Conservation (phyloP, 371 early-diverging fungal genomes). For the Syncephalastrum racemosum region DNA sequence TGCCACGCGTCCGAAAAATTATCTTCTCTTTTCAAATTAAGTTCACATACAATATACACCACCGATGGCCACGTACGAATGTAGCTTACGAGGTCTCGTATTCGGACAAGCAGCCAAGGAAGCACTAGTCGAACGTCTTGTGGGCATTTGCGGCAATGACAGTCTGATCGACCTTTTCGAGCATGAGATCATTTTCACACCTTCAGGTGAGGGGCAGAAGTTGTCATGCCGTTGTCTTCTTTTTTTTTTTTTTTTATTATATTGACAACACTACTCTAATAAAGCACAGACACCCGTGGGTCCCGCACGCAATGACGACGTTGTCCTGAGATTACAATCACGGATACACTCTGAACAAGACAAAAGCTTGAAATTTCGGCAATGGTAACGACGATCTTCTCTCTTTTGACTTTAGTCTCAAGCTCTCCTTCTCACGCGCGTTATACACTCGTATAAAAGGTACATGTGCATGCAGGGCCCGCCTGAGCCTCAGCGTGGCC, state of each 20-base stretch:
- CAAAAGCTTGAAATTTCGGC: constrained; percentile 38
- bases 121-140: constrained; percentile 33
- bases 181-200: constrained; percentile 49
- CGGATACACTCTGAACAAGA: constrained; percentile 40
- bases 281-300: constrained; percentile 50
- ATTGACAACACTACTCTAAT: not conserved
- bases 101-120: constrained; percentile 37
- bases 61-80: constrained; percentile 44
- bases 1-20: no score
- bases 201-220: constrained; percentile 33
- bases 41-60: not conserved
- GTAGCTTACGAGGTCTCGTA: constrained; percentile 46
- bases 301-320: constrained; percentile 52
- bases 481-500: constrained; percentile 48
- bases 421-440: not conserved
- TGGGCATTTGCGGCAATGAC: constrained; percentile 49
- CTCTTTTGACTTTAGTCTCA: not conserved
- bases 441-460: constrained; percentile 12
- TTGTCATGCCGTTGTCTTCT: not conserved
- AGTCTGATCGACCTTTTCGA: constrained; percentile 39
- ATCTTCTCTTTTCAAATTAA: no score
- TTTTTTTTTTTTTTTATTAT: no score
- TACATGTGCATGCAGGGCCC: constrained; percentile 47
- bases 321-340: constrained; percentile 44
- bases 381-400: constrained; percentile 31